These are phyloP conservation scores for Elaphomyces granulatus DNA, from an alignment of 495 filamentous ascomycete genomes.

Conservation along the genomic window DNA sequence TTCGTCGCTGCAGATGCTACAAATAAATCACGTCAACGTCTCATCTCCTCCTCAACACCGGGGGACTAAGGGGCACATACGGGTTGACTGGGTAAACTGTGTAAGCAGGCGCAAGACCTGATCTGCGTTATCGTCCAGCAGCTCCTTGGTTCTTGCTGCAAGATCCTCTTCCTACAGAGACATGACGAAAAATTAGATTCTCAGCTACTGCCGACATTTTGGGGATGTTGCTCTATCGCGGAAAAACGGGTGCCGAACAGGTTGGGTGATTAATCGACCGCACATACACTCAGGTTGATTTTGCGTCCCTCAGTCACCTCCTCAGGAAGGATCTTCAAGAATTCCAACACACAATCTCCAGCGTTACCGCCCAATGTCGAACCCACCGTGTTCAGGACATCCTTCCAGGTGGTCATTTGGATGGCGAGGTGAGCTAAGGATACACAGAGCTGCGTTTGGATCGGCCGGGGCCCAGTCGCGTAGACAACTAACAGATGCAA, in stretches of 20 bases:
- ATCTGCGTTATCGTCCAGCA: constrained; percentile 78
- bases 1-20: constrained; percentile 61
- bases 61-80: constrained; percentile 35
- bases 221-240: constrained; percentile 11
- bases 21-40: constrained; percentile 1
- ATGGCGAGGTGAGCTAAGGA: constrained; percentile 88
- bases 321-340: constrained; percentile 90
- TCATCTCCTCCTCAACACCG: background rate
- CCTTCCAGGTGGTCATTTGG: constrained; percentile 92
- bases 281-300: constrained; percentile 94
- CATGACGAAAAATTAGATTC: constrained; percentile 32
- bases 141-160: constrained; percentile 58
- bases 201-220: constrained; percentile 15
- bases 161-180: constrained; percentile 81
- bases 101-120: constrained; percentile 74
- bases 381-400: constrained; percentile 73
- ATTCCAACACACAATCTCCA: constrained; percentile 79
- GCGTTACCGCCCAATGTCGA: constrained; percentile 61
- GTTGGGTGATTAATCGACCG: constrained; percentile 30
- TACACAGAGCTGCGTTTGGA: constrained; percentile 88
- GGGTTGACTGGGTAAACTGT: constrained; percentile 79
- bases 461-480: constrained; percentile 71
- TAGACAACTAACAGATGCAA: constrained; percentile 64
- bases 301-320: constrained; percentile 99
- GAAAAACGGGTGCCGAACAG: constrained; percentile 6